Conservation (phyloP, 495 filamentous ascomycete species). For the Podospora tetraspora region DNA sequence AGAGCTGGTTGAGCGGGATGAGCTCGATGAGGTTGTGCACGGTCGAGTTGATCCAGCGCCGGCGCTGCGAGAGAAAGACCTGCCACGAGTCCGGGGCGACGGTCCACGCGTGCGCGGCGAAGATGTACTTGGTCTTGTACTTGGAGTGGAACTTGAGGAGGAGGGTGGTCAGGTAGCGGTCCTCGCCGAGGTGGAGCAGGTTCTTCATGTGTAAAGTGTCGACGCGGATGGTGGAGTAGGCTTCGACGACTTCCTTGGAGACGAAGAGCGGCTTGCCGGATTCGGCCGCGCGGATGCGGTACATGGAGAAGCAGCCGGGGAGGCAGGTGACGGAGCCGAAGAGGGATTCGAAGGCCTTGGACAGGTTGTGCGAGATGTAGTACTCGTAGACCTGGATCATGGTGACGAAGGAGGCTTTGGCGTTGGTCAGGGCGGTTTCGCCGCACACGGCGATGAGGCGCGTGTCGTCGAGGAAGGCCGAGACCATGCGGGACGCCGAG, state of each 20-base stretch:
- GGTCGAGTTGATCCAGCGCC: conserved; percentile 99
- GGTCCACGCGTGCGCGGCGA: conserved; percentile 87
- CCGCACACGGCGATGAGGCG: conserved; percentile 89
- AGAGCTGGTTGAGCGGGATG: conserved; percentile 86
- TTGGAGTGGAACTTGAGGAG: conserved; percentile 87
- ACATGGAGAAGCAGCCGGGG: conserved; percentile 98
- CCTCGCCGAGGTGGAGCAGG: conserved; percentile 86
- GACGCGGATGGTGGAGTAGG: conserved; percentile 85
- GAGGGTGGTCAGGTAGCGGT: conserved; percentile 93
- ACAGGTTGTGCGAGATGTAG: conserved; percentile 97
- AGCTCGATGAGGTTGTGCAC: conserved; percentile 97
- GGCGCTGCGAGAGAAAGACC: conserved; percentile 95
- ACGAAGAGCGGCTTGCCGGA: conserved; percentile 94
- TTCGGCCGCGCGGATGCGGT: conserved; percentile 89
- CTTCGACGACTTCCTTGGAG: conserved; percentile 78
- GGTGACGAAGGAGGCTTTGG: conserved; percentile 85
- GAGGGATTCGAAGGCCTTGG: conserved; percentile 97
- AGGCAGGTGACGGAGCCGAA: conserved; percentile 97
- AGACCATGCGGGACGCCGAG: conserved; percentile 87
- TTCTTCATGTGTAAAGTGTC: conserved; percentile 99
- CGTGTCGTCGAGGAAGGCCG: conserved; percentile 85
- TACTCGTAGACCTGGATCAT: conserved; percentile 99
- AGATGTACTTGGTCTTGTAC: conserved; percentile 98
- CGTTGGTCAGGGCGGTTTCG: conserved; percentile 89
- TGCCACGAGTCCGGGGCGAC: conserved; percentile 89